Evolutionary conservation across 306 rosid genomes (phyloP).

Genomic region (Prinsepia uniflora): DNA sequence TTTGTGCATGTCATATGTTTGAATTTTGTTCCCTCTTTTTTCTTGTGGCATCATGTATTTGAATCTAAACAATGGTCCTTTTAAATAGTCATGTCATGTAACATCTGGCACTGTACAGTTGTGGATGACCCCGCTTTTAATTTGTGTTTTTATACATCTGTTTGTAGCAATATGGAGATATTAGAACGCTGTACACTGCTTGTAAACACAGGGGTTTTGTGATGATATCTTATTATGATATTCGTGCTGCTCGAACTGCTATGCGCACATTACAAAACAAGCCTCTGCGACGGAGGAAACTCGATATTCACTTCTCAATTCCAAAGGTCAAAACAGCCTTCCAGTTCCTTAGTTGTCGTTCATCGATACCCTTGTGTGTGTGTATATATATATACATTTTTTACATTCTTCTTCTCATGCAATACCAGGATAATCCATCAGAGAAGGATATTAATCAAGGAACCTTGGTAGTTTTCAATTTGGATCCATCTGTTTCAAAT

Average conservation of each 20-base stretch:
- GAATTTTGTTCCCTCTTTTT: background rate
- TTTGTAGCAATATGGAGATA: conserved; percentile 85
- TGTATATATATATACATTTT: conserved; percentile 4
- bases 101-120: background rate
- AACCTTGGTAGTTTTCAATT: conserved; percentile 88
- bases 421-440: conserved; percentile 75
- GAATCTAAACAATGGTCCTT: background rate
- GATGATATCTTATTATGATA: conserved; percentile 94
- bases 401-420: conserved; percentile 17
- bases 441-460: conserved; percentile 94
- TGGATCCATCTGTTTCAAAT: conserved; percentile 87
- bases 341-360: conserved; percentile 13
- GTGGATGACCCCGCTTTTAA: background rate
- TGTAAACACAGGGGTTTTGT: conserved; percentile 95
- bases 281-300: conserved; percentile 86
- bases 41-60: background rate
- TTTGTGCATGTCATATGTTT: background rate
- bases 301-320: conserved; percentile 93
- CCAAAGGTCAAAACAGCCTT: conserved; percentile 60
- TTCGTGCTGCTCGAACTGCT: conserved; percentile 92
- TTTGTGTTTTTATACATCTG: background rate
- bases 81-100: background rate
- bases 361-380: conserved; percentile 4
- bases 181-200: conserved; percentile 86
- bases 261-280: conserved; percentile 89